Base-by-base conservation (phyloP, 306 rosid species). In the Fragaria nilgerrensis region DNA sequence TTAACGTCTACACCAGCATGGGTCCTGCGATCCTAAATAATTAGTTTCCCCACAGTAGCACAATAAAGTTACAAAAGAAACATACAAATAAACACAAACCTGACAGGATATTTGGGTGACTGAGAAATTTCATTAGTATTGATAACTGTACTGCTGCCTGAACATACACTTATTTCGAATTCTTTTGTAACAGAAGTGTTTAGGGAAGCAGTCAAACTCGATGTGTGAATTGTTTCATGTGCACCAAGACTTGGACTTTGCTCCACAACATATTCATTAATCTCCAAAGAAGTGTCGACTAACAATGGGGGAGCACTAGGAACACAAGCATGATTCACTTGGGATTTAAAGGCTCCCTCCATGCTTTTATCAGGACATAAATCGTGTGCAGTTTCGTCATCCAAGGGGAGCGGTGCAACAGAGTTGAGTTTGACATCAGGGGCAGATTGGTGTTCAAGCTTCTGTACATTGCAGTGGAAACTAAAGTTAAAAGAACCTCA, bases 291-390 rank as follows among this genome's bases (percentile, higher is more conserved):
- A 56, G 65, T 61, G 36, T 63, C 74, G 69, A 25, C 55, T 6
- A 29, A 7, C 16, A 84, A 59, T 43, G 75, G 80, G 52, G 83
- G 85, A 44, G 80, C 78, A 75, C 79, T 84, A 32, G 79, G 75
- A 47, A 49, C 66, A 32, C 53, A 20, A 37, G 8, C 53, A 45
- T 78, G 34, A 27, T 16, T 44, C 5, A 1, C 23, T 34, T 64
- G n/a, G 17, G 25, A 34, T 61, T 32, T 9, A 29, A 19, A 11
- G 9, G 43, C 11, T 72, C 29, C 62, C 62, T 39, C 48, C 65
- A 52, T 37, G 14, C 49, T 36, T 52, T 34, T n/a, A 34, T 72
- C n/a, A 34, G 48, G 11, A 72, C 64, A 37, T 5, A 34, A 72
- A 29, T 9, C 15, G 23, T 15, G 17, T n/a, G 72, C 37, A 15